Evolutionary conservation across 371 early-diverging fungal species (phyloP).

Genomic region (Mucor irregularis): DNA sequence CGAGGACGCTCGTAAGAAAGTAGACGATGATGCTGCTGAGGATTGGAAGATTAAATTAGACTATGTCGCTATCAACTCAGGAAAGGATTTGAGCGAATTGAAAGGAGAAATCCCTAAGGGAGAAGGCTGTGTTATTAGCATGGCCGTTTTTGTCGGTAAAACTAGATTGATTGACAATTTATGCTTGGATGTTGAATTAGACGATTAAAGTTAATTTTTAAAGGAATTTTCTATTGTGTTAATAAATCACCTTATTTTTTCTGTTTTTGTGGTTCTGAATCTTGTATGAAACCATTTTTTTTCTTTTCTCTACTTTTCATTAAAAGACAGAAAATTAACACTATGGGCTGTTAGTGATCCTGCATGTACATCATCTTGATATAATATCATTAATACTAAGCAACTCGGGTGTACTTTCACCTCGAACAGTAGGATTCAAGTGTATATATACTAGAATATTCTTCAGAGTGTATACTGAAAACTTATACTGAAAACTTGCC

Average conservation of each 20-base stretch:
- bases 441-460: no score
- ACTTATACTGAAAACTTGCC: no score
- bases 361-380: no score
- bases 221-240: neutral
- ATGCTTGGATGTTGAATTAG: slow-evolving; percentile 16
- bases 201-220: slow-evolving; percentile 4
- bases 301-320: neutral
- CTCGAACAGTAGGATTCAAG: no score
- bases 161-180: slow-evolving; percentile 94
- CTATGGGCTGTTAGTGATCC: no score
- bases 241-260: neutral
- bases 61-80: slow-evolving; percentile 83
- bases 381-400: no score
- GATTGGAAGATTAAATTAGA: slow-evolving; percentile 70
- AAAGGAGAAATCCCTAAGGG: slow-evolving; percentile 26
- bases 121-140: slow-evolving; percentile 83
- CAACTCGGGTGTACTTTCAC: no score
- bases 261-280: neutral
- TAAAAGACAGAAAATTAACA: no score
- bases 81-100: slow-evolving; percentile 43
- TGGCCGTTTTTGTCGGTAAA: slow-evolving; percentile 87
- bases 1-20: slow-evolving; percentile 38
- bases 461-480: no score
- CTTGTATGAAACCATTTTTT: neutral
- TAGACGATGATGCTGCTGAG: slow-evolving; percentile 29